Base-by-base conservation (phyloP, 2,329 filamentous ascomycete genomes). In the Colletotrichum sp. region DNA sequence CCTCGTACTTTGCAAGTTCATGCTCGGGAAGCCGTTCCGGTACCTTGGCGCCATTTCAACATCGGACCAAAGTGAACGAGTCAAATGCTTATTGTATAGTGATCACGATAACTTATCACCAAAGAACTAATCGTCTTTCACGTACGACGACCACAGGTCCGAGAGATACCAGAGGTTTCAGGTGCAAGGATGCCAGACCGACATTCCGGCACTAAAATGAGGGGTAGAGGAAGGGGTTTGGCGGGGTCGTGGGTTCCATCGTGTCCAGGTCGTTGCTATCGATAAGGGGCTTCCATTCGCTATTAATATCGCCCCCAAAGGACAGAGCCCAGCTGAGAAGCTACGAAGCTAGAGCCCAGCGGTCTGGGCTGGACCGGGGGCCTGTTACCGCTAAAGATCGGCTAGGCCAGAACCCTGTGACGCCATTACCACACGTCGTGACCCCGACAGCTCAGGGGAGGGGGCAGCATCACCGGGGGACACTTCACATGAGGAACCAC, bases 301-400 rank as follows among this genome's bases (percentile, higher is more conserved):
- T 64, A 64, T 64, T 24, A 64, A 64, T 64, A 64, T 64, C 61
- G 34, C 32, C 60, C 13, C 60, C 60, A 36, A 39, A 39, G 8
- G n/a, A 64, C 34, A 39, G n/a, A 39, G 30, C 13, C 30, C n/a
- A 64, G 16, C 32, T 64, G 28, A 28, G 18, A 21, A 30, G 28
- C 30, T 63, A 7, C 12, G 6, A 8, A 30, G 28, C 30, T 61
- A 36, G 28, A 61, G 57, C 16, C 26, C 57, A 63, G 57, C 67
- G 67, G 67, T 63, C 57, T 63, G 57, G 67, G 57, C 67, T 61
- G 34, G 67, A 39, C 36, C 67, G 24, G 28, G 34, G 67, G 26
- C 36, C 67, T 36, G 28, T 70, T 70, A 70, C 67, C 67, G 67
- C 67, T 70, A 70, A 63, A 70, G 57, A 69, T 69, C 67, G 34